A percentile compares a stretch with the other conserved stretches of the same genome.
phyloP scores from a whole-genome alignment of 495 filamentous ascomycete species.

The Aspergillus sparsus region DNA sequence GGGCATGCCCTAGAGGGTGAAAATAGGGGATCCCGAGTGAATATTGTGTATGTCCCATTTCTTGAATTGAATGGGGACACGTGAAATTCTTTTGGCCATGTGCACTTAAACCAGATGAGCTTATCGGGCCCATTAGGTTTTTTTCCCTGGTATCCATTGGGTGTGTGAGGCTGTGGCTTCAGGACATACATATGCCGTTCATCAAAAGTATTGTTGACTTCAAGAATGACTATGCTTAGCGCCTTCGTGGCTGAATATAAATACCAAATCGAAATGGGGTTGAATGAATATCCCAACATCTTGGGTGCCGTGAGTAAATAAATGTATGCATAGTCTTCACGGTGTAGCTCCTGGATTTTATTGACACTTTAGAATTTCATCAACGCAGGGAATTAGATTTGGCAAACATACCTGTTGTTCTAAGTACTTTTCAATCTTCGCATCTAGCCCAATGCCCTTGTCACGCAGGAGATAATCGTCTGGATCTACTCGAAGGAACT shows the following conservation, averaged over 20 bases:
- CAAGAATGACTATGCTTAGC: not conserved
- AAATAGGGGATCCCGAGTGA: constrained; percentile 5
- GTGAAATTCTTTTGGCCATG: constrained; percentile 11
- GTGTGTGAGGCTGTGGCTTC: not conserved
- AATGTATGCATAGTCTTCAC: not conserved
- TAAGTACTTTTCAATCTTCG: constrained; percentile 1
- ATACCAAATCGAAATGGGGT: constrained; percentile 15
- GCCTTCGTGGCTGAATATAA: not conserved
- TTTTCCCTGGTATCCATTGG: too few relatives aligned
- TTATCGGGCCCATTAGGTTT: not conserved
- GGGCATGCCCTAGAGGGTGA: not conserved
- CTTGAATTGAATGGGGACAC: constrained; percentile 10
- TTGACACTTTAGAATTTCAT: not conserved
- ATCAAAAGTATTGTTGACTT: constrained; percentile 15
- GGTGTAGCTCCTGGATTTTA: not conserved
- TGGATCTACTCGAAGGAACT: not conserved
- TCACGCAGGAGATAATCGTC: constrained; percentile 8
- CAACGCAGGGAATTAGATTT: not conserved
- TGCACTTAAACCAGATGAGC: not conserved
- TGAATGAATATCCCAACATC: constrained; percentile 12
- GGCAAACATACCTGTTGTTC: not conserved
- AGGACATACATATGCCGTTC: constrained; percentile 14
- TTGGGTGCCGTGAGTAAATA: constrained; percentile 5
- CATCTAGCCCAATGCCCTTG: not conserved
- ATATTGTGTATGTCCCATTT: constrained; percentile 4